These are phyloP conservation scores for Ramaria sp. DNA, from an alignment of 768 basidiomycete species.

Conservation along the genomic window DNA sequence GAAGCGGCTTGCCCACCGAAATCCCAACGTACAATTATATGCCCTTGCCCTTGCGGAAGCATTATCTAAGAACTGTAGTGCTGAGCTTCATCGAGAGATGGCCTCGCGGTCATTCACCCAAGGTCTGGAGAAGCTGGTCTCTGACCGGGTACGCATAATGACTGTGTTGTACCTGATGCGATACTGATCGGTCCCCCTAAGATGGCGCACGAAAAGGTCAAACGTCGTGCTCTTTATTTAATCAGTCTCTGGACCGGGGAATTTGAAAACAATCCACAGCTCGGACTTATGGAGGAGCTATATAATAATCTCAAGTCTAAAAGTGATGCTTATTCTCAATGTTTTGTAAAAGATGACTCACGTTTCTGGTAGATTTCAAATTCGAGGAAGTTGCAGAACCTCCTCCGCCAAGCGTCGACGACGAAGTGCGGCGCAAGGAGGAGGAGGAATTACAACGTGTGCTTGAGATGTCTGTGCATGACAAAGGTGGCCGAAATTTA, in stretches of 20 bases:
- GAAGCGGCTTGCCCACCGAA: conserved; percentile 88
- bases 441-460: conserved; percentile 93
- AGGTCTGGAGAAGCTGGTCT: conserved; percentile 75
- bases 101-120: conserved; percentile 86
- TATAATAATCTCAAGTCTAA: conserved; percentile 74
- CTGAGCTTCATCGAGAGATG: conserved; percentile 74
- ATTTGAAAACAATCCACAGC: conserved; percentile 66
- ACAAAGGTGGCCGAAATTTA: conserved; percentile 70
- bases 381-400: conserved; percentile 54
- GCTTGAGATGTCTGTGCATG: conserved; percentile 85
- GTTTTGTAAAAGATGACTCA: conserved; percentile 12
- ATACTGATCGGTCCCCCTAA: conserved; percentile 23
- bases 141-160: conserved; percentile 56
- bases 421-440: conserved; percentile 71
- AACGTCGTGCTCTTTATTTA: conserved; percentile 55
- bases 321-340: conserved; percentile 35
- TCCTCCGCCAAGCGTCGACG: conserved; percentile 60
- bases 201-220: conserved; percentile 91
- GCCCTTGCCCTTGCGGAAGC: conserved; percentile 81
- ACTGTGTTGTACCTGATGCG: conserved; percentile 2
- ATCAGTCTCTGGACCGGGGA: conserved; percentile 79
- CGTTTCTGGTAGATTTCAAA: conserved; percentile 22
- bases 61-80: conserved; percentile 82
- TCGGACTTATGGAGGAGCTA: conserved; percentile 88
- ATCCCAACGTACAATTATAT: conserved; percentile 94